These are phyloP conservation scores for Neurospora tetraspora DNA, from an alignment of 495 filamentous ascomycete genomes.

Conservation along the genomic window DNA sequence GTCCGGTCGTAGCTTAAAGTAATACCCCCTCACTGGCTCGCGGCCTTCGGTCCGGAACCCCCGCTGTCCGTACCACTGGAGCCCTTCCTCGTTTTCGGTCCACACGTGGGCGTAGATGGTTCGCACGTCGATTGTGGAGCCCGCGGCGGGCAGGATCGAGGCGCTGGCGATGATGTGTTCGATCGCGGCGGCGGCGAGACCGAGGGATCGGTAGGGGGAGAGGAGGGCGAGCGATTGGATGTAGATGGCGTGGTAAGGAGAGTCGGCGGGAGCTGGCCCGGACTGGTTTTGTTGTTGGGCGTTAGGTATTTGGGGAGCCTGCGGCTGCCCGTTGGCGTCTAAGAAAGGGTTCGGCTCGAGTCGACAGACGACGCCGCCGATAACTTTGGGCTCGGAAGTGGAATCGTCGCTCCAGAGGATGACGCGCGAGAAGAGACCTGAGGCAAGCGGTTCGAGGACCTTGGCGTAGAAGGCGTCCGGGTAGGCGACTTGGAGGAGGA, in stretches of 20 bases:
- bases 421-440: slow-evolving; percentile 64
- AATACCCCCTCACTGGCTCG: slow-evolving; percentile 61
- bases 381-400: slow-evolving; percentile 43
- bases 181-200: slow-evolving; percentile 69
- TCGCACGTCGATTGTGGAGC: slow-evolving; percentile 38
- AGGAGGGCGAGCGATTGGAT: slow-evolving; percentile 79
- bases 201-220: slow-evolving; percentile 69
- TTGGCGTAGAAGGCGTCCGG: slow-evolving; percentile 77
- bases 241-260: slow-evolving; percentile 51
- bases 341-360: slow-evolving; percentile 43
- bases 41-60: slow-evolving; percentile 54
- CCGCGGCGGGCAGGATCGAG: slow-evolving; percentile 19
- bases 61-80: slow-evolving; percentile 77
- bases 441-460: slow-evolving; percentile 55
- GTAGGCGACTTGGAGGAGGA: slow-evolving; percentile 83
- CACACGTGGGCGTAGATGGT: slow-evolving; percentile 82
- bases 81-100: slow-evolving; percentile 76
- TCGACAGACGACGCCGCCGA: slow-evolving; percentile 79
- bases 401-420: slow-evolving; percentile 44
- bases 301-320: not conserved
- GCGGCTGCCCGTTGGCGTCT: slow-evolving; percentile 8
- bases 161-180: slow-evolving; percentile 41
- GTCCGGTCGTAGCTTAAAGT: slow-evolving; percentile 70
- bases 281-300: not conserved
- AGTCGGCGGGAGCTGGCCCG: slow-evolving; percentile 6